These are phyloP conservation scores for Calocybe gambosa DNA, from an alignment of 1,284 basidiomycete species.

Conservation along the genomic window DNA sequence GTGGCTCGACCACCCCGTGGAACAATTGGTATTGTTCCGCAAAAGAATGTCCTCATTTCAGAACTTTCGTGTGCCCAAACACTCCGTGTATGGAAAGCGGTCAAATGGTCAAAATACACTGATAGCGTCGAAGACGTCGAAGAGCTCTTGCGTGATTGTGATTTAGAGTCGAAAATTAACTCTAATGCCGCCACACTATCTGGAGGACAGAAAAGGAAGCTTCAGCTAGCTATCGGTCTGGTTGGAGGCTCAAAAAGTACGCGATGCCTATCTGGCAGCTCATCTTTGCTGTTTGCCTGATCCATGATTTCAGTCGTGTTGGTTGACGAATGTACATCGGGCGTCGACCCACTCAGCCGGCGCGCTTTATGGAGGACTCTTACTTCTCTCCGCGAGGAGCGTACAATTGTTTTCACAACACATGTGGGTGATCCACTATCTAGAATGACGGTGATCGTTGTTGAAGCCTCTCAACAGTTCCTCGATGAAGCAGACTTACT, in stretches of 20 bases:
- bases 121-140: conserved; percentile 48
- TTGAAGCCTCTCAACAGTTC: conserved; percentile 29
- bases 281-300: conserved; percentile 1
- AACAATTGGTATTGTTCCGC: conserved; percentile 70
- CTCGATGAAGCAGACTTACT: conserved; percentile 78
- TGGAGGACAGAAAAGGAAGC: conserved; percentile 78
- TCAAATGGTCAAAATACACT: conserved; percentile 58
- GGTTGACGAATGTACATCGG: conserved; percentile 76
- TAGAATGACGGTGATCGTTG: background rate
- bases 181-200: conserved; percentile 61
- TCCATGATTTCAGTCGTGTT: conserved; percentile 46
- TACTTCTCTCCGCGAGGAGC: conserved; percentile 56
- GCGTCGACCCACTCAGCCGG: conserved; percentile 74
- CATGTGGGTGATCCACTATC: conserved; percentile 39
- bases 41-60: conserved; percentile 79
- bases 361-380: conserved; percentile 74
- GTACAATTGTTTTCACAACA: conserved; percentile 65
- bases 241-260: conserved; percentile 67
- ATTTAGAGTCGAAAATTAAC: conserved; percentile 62
- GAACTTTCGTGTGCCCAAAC: conserved; percentile 74
- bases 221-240: conserved; percentile 73
- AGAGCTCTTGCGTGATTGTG: conserved; percentile 63
- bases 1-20: conserved; percentile 48
- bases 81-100: conserved; percentile 63
- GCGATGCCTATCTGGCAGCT: conserved; percentile 4